Evolutionary conservation across 148 eudicot genomes (phyloP).

Genomic region (Rhododendron ovatum): DNA sequence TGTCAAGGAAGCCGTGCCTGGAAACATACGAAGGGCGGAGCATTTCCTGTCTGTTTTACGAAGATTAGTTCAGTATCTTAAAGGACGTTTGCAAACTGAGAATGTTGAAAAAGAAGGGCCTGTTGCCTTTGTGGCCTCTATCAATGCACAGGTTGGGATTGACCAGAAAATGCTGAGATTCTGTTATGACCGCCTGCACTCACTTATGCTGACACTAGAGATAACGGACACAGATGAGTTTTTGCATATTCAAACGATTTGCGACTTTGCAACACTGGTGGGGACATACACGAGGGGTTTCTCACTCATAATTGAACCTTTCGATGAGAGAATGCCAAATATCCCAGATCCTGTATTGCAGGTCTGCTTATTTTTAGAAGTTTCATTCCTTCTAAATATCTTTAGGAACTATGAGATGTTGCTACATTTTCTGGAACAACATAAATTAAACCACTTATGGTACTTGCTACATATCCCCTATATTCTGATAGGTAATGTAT

Average conservation of each 20-base stretch:
- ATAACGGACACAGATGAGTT: slow-evolving; percentile 94
- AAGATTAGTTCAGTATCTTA: slow-evolving; percentile 81
- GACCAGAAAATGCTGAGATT: slow-evolving; percentile 85
- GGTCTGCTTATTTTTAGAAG: slow-evolving; percentile 32
- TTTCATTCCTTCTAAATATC: background rate
- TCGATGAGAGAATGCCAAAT: slow-evolving; percentile 97
- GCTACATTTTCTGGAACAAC: background rate
- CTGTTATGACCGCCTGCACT: slow-evolving; percentile 94
- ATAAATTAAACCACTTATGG: background rate
- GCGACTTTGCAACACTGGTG: slow-evolving; percentile 94
- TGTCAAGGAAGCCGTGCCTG: slow-evolving; percentile 94
- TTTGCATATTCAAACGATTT: slow-evolving; percentile 80
- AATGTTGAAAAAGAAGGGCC: slow-evolving; percentile 95
- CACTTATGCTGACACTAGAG: slow-evolving; percentile 90
- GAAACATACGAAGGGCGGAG: slow-evolving; percentile 93
- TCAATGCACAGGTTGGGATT: slow-evolving; percentile 76
- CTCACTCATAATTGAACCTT: slow-evolving; percentile 94
- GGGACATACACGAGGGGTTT: slow-evolving; percentile 95
- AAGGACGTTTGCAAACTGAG: slow-evolving; percentile 76
- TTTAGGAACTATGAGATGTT: background rate
- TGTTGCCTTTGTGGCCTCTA: slow-evolving; percentile 79
- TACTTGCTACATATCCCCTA: background rate
- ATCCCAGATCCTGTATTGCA: slow-evolving; percentile 95
- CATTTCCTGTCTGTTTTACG: slow-evolving; percentile 83
- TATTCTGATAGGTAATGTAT: background rate